Evolutionary conservation across 495 filamentous ascomycete genomes (phyloP).

Genomic region (Annulohypoxylon bovei): DNA sequence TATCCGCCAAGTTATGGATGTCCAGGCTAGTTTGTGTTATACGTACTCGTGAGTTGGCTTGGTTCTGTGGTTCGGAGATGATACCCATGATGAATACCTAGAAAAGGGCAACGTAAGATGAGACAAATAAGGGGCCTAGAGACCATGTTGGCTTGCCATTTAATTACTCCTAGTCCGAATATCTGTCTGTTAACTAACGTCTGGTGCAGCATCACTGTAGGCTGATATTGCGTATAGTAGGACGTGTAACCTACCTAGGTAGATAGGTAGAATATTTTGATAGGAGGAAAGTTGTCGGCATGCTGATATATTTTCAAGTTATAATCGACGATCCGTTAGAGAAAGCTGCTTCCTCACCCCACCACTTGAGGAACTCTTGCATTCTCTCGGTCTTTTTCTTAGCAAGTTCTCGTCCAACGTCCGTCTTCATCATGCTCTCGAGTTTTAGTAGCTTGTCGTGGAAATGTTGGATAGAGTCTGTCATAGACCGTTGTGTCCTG

Average conservation of each 20-base stretch:
- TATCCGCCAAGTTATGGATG: constrained; percentile 53
- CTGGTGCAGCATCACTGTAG: not conserved
- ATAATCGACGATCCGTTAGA: not conserved
- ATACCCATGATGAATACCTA: not conserved
- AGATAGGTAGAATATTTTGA: not conserved
- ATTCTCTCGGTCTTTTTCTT: constrained; percentile 70
- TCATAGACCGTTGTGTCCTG: constrained; percentile 63
- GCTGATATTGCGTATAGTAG: not conserved
- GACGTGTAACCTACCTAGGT: not conserved
- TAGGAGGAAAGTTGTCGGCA: not conserved
- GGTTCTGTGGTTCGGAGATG: not conserved
- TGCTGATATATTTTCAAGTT: not conserved
- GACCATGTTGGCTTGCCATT: not conserved
- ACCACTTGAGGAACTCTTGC: constrained; percentile 73
- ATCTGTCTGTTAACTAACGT: not conserved
- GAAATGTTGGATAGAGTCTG: constrained; percentile 75
- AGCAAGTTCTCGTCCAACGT: constrained; percentile 73
- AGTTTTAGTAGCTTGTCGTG: constrained; percentile 79
- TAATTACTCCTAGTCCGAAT: not conserved
- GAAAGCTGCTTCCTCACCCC: constrained; percentile 68
- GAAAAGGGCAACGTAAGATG: not conserved
- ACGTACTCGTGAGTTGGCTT: constrained; percentile 38
- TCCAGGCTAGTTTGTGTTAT: constrained; percentile 50
- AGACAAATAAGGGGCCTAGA: not conserved
- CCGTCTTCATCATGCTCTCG: constrained; percentile 86